Evolutionary conservation across 1,139 yeast genomes (phyloP), one percentile per base, ranked within the genome.

Genomic region (Candida smagusa): DNA sequence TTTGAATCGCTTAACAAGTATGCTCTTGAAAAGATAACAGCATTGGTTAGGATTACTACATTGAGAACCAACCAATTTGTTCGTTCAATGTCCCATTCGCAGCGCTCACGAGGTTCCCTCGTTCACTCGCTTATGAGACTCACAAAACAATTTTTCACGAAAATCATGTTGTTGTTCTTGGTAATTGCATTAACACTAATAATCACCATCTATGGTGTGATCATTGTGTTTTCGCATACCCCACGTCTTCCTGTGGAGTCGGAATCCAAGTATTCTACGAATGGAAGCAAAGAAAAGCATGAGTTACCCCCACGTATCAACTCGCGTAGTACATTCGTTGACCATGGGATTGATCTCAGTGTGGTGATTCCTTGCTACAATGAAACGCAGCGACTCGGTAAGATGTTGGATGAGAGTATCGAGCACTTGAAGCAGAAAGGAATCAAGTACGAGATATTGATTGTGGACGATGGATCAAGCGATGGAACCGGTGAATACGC

Each of bases 331-430:
- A 58, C 61, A 42, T 64, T 55, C 33, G 38, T 52, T 4, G 43
- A 42, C 27, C 53, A 55, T 33, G 58, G 52, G 1, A 58, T 84
- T 21, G 72, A 72, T 30, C 52, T 90, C 34, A 80, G 94, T 28
- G 82, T 92, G 23, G 88, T 94, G 9, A 77, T 92, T 12, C 98
- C 98, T 7, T 89, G 97, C 56, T 92, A 77, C 57, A 92, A 92
- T 57, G 98, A 92, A 61, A 81, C 84, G 1, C 60, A 69, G 16
- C 71, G 98, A 40, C 71, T 92, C 42, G 77, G 79, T 23, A 58
- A 65, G 34, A 87, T 92, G 95, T 68, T 92, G 40, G 81, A 78
- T 38, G 97, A 92, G 44, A 76, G 94, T 2, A 71, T 87, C 30
- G 75, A 61, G 8, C 78, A 74, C 48, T 67, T 94, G 44, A 58